Conservation (phyloP, 2,329 filamentous ascomycete species). For the Alternaria longipes region DNA sequence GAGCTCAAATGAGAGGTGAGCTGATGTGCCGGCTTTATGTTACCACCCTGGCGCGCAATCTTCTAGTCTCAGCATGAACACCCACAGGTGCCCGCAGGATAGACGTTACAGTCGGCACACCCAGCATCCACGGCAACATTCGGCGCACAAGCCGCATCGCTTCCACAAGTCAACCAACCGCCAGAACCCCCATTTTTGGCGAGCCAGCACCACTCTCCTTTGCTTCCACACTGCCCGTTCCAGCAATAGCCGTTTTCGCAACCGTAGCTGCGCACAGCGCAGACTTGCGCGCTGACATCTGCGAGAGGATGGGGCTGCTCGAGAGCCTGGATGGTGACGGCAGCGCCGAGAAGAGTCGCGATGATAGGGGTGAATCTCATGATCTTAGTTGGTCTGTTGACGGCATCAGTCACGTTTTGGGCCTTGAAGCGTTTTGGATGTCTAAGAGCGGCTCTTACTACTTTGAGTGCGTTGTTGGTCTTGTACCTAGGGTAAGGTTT, state of each 20-base stretch:
- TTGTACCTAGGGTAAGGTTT: too few species aligned
- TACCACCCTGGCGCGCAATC: too few species aligned
- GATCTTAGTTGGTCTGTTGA: neutral
- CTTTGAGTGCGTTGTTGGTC: neutral
- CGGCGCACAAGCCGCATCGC: neutral
- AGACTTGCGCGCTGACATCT: neutral
- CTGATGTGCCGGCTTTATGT: neutral
- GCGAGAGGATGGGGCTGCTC: neutral
- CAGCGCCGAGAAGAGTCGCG: neutral
- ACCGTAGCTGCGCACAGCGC: neutral
- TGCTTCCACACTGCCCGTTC: neutral
- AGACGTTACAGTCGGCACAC: neutral
- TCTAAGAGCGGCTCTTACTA: neutral
- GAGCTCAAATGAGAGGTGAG: neutral
- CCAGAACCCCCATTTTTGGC: accelerated
- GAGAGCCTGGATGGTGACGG: neutral
- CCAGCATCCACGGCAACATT: too few species aligned
- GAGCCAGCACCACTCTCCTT: neutral
- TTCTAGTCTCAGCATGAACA: neutral
- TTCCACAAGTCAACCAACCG: neutral
- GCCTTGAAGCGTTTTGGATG: neutral
- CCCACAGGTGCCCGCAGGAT: neutral
- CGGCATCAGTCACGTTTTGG: too few species aligned
- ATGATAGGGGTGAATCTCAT: slow-evolving; percentile 13
- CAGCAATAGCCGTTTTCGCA: neutral